phyloP scores from a whole-genome alignment of 2,329 filamentous ascomycete genomes.

The Trichoderma sp. region DNA sequence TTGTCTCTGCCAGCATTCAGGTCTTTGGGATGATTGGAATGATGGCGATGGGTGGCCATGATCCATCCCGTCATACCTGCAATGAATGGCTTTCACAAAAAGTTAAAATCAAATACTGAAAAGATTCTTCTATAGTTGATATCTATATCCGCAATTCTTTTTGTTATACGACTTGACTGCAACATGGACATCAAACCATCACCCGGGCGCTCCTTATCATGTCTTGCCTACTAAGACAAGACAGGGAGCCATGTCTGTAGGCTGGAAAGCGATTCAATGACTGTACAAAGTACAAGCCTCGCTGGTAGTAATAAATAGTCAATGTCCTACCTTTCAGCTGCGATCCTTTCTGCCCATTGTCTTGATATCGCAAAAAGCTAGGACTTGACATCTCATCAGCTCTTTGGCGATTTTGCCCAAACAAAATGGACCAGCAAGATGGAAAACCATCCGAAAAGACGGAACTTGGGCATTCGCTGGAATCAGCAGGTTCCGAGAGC shows the following conservation, averaged over 20 bases:
- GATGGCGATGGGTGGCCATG: background rate
- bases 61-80: background rate
- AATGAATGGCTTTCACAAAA: background rate
- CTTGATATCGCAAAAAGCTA: background rate
- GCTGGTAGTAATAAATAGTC: background rate
- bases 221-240: conserved; percentile 6
- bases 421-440: background rate
- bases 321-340: background rate
- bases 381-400: background rate
- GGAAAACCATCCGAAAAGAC: background rate
- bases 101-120: background rate
- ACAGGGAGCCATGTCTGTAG: background rate
- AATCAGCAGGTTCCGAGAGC: background rate
- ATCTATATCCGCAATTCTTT: background rate
- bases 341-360: background rate
- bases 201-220: background rate
- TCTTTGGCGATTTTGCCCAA: background rate
- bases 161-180: background rate
- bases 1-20: background rate
- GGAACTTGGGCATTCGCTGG: background rate
- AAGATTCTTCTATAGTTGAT: background rate
- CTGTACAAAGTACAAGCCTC: background rate
- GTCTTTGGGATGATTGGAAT: background rate
- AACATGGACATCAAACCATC: background rate
- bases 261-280: background rate